Percentiles rank a stretch among this genome's conserved stretches.
Conservation (phyloP, 78 protist species). For the Isochrysis galbana region DNA sequence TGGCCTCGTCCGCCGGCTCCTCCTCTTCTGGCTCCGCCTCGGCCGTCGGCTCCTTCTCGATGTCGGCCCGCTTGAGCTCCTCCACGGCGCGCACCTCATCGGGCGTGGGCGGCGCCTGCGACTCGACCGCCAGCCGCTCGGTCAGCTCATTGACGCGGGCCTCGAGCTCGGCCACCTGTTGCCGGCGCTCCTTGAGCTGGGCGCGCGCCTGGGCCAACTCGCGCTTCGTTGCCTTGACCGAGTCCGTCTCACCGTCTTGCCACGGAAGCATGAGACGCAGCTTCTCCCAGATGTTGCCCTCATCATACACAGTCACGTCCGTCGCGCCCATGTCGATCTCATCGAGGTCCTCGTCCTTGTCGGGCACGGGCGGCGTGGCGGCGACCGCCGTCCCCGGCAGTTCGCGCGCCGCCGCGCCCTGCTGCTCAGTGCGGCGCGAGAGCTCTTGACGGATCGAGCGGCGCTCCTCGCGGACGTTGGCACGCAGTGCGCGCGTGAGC, state of each 20-base stretch:
- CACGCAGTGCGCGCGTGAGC: background rate
- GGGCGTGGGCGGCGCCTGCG: no score
- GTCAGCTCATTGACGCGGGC: background rate
- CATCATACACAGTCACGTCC: background rate
- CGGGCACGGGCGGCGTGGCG: no score
- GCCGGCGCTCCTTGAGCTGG: background rate
- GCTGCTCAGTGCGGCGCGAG: no score
- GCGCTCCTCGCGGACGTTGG: background rate
- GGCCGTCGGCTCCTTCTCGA: background rate
- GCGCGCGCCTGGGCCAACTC: background rate
- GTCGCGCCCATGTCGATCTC: background rate
- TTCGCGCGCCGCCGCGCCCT: no score
- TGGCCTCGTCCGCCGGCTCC: background rate
- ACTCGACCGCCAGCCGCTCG: background rate
- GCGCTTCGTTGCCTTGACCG: background rate
- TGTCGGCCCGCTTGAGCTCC: background rate
- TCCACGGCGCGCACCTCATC: background rate
- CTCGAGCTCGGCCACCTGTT: background rate
- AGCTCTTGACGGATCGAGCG: no score
- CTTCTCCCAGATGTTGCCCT: background rate
- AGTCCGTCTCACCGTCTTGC: background rate
- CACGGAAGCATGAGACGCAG: background rate
- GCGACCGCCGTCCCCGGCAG: no score
- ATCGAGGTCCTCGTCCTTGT: background rate
- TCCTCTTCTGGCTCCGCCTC: background rate